These are phyloP conservation scores for Themeda triandra DNA, from an alignment of 176 grass and related monocot species.

Conservation along the genomic window DNA sequence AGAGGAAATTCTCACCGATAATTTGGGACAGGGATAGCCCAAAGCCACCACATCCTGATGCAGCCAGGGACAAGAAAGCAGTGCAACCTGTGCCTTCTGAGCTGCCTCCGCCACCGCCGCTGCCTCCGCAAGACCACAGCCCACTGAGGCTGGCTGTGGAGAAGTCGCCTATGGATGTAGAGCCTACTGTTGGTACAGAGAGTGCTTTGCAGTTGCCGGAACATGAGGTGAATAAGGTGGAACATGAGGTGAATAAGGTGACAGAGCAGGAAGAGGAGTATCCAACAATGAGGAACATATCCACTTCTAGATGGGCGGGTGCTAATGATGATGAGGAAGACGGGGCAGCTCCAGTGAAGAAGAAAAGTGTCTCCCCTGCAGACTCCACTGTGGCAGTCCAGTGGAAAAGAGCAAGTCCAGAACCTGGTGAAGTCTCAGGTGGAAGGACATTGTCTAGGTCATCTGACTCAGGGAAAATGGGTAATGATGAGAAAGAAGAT, in stretches of 20 bases:
- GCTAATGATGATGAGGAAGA: slow-evolving; percentile 57
- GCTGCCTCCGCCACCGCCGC: slow-evolving; percentile 60
- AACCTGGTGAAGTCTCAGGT: slow-evolving; percentile 78
- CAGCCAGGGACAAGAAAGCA: slow-evolving; percentile 15
- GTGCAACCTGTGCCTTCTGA: slow-evolving; percentile 14
- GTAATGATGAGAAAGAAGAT: slow-evolving; percentile 34
- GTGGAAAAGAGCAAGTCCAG: slow-evolving; percentile 62
- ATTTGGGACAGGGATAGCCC: slow-evolving; percentile 82
- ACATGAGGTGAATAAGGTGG: slow-evolving; percentile 15
- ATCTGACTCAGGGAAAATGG: slow-evolving; percentile 65
- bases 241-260: slow-evolving; percentile 13
- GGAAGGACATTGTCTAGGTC: slow-evolving; percentile 61
- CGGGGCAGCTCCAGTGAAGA: slow-evolving; percentile 30
- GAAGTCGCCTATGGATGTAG: slow-evolving; percentile 38
- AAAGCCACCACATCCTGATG: slow-evolving; percentile 32
- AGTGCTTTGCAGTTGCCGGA: slow-evolving; percentile 18
- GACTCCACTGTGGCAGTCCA: slow-evolving; percentile 22
- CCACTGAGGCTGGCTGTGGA: slow-evolving; percentile 24
- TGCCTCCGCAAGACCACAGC: slow-evolving; percentile 16
- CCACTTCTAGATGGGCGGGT: slow-evolving; percentile 81
- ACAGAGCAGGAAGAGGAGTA: slow-evolving; percentile 66
- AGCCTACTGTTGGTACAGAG: slow-evolving; percentile 30
- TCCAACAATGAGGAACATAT: slow-evolving; percentile 70
- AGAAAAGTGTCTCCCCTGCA: slow-evolving; percentile 34
- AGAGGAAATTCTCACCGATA: slow-evolving; percentile 93